Evolutionary conservation across 805 yeast species (phyloP), one percentile per base, ranked within the genome.

Genomic region (Kodamaea laetipori): DNA sequence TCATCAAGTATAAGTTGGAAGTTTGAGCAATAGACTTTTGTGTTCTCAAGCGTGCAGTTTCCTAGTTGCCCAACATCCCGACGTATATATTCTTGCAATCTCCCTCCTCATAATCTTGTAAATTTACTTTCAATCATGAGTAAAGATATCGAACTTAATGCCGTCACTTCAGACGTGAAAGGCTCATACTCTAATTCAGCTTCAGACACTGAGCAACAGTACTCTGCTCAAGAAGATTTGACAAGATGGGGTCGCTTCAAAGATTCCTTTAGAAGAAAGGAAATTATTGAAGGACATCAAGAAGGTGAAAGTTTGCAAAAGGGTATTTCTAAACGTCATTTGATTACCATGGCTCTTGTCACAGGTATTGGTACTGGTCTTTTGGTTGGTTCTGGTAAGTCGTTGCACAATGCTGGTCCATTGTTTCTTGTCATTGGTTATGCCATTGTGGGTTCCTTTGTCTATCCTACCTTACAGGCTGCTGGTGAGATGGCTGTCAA

Each of bases 401-500:
- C 58, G 6, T 59, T 69, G 47, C 56, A 55, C 39, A 60, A 56
- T 12, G 71, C 74, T 35, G 73, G 73, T 38, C 69, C 74, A 7
- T 46, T 63, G 43, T 61, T 64, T 44, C 48, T 69, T 38, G 43
- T 58, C 41, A 48, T 65, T 15, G 69, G 67, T 18, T 64, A 58
- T 41, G 64, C 61, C 39, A 63, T 66, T 34, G 66, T 63, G 25
- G 71, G 69, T 15, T 58, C 64, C n/a, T 58, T 64, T 40, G 49
- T 66, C 45, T 61, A 57, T 39, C 69, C 71, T 9, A 68, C 73
- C 32, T 60, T 69, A 49, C 69, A 60, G 50, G 64, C 71, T 10
- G 71, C 71, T 24, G 75, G 74, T 11, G 74, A 71, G 61, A 60
- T 82, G 67, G 83, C 86, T 1, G 81, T 81, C 40, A 73, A 78